Evolutionary conservation across 768 basidiomycete genomes (phyloP), one percentile per base, ranked within the genome.

Genomic region (Omphalotus guepiniiformis): DNA sequence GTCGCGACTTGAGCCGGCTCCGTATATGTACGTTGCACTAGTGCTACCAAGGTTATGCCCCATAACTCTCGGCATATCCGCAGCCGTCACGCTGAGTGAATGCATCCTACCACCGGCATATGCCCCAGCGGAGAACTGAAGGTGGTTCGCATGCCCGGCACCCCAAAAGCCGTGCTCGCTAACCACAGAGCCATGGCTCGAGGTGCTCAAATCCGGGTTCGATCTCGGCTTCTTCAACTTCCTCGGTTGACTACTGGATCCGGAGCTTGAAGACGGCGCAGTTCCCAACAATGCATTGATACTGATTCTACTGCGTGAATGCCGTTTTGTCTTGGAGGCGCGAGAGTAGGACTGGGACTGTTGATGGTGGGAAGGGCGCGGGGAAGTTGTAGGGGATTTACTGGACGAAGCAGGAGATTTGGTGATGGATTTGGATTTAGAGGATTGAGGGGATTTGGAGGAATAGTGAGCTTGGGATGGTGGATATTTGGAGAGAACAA

Each of bases 61-160:
- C 7, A 39, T 15, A 1, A 64, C 65, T 9, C 76, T 76, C 18
- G 78, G 75, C 37, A 79, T 67, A 49, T 90, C 85, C 11, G 76
- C 80, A 2, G 79, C 79, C 1, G 86, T 89, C 15, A 90, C 86
- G 62, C 85, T 88, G 53, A 87, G 83, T 3, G 88, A 88, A 56
- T 90, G 88, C 2, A 73, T 78, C 21, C 86, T 79, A 32, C 82
- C 84, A 15, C 35, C 36, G 23, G 12, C n/a, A 15, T 4, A 7
- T 16, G 16, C 18, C 13, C 39, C 13, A 29, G 6, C 29, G 23
- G 32, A 27, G 39, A 4, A 28, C 18, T 16, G 39, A 56, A 50
- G 40, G 50, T 50, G 13, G 55, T 48, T 29, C 52, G 60, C 28
- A 58, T 43, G 29, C 18, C 40, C 34, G 44, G 16, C 21, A 18